Base-by-base conservation (phyloP, 768 basidiomycete genomes). In the Mycena sanguinolenta region DNA sequence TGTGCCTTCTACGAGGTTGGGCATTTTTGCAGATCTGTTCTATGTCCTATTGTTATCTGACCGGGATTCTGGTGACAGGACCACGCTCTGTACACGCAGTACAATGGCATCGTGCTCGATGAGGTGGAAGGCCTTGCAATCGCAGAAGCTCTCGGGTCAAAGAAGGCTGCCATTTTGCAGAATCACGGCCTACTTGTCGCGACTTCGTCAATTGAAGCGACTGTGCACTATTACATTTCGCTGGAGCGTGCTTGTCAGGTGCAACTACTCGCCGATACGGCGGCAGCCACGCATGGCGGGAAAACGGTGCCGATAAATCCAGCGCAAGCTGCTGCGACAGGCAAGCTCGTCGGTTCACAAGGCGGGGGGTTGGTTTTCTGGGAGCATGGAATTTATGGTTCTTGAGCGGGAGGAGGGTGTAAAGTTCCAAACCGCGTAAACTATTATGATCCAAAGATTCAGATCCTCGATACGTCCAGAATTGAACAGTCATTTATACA, bases 81-180 rank as follows among this genome's bases (percentile, higher is more conserved):
- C 58, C 79, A 81, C 70, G 82, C 78, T 13, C 76, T 88, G 30
- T 86, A 88, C 71, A 76, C 76, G 32, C 80, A 85, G 49, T 86
- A 84, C 66, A 85, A 83, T 65, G 88, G 88, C 25, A 82, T 88
- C 8, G 86, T 88, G 17, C 76, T 87, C 21, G 82, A 82, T 16
- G 71, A 79, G 12, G 81, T 83, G 39, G 87, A 89, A 77, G 84
- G 84, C 16, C 73, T 75, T 49, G 79, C 82, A 34, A 88, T 89
- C 64, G 84, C 85, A 9, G 73, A 76, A 12, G 80, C 84, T 3
- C 75, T 86, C 21, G 84, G 85, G 8, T 74, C 75, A 14, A 84
- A 83, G 67, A 82, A 83, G 76, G 80, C 83, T 16, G 82, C 81
- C 53, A 84, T 85, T 42, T 75, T 85, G 38, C 83, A 84, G 68